These are phyloP conservation scores for Athelia psychrophila DNA, from an alignment of 1,284 basidiomycete species.

Conservation along the genomic window DNA sequence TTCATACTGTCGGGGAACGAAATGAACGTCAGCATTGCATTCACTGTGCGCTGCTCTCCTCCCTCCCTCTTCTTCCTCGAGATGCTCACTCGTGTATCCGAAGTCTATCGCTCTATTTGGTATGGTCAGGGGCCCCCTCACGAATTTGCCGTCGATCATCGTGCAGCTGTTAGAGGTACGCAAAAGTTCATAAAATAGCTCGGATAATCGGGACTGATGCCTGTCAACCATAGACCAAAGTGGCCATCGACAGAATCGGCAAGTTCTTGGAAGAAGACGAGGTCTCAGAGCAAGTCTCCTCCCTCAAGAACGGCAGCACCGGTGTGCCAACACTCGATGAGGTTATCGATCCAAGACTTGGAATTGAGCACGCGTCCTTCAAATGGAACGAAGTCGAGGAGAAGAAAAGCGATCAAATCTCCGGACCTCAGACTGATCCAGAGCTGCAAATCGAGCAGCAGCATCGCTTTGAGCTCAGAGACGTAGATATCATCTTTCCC, in stretches of 20 bases:
- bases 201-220: constrained; percentile 25
- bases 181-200: not conserved
- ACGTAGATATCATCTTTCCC: constrained; percentile 59
- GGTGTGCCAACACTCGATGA: not conserved
- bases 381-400: constrained; percentile 53
- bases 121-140: constrained; percentile 54
- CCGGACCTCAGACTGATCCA: not conserved
- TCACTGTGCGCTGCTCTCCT: constrained; percentile 49
- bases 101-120: constrained; percentile 69
- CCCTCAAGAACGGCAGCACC: constrained; percentile 46
- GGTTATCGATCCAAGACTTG: constrained; percentile 37
- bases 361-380: constrained; percentile 54
- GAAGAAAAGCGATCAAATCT: constrained; percentile 12
- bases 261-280: constrained; percentile 80
- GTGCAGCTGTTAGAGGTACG: too few relatives aligned
- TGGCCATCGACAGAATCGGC: constrained; percentile 79
- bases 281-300: constrained; percentile 47
- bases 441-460: constrained; percentile 18
- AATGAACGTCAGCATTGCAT: constrained; percentile 64
- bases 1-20: constrained; percentile 65
- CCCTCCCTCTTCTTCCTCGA: constrained; percentile 5
- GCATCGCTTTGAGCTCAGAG: constrained; percentile 51
- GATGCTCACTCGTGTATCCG: constrained; percentile 2
- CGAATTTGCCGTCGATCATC: not conserved
- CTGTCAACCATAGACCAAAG: constrained; percentile 52